Conservation (phyloP, 176 grass and related monocot genomes). For the Rhynchospora pubera region DNA sequence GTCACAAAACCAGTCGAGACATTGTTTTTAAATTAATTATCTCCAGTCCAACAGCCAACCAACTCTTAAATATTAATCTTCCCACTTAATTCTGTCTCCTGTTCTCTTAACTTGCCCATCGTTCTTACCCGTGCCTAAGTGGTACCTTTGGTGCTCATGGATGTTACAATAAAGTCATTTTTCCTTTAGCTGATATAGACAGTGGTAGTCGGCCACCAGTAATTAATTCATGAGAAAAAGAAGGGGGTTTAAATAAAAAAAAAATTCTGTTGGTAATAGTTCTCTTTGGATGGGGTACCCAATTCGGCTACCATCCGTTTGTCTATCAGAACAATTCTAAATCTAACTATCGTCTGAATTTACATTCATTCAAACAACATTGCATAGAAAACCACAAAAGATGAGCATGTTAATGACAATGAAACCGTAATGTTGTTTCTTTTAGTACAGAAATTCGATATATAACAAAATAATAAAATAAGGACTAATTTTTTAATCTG, state of each 20-base stretch:
- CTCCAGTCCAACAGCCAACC: constrained; percentile 4
- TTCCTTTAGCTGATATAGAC: neutral
- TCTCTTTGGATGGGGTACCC: no score
- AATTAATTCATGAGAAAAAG: neutral
- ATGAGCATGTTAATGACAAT: neutral
- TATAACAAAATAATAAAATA: no score
- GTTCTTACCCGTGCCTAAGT: neutral
- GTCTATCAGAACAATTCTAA: no score
- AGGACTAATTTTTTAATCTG: no score
- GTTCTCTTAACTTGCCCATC: neutral
- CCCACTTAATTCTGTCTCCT: constrained; percentile 6
- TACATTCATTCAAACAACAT: no score
- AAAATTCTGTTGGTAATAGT: no score
- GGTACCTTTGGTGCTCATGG: neutral
- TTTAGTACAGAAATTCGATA: no score
- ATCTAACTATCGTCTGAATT: no score
- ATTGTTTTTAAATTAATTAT: neutral
- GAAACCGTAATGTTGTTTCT: neutral
- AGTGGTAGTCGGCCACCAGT: neutral
- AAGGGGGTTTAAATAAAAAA: no score
- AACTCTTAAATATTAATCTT: neutral
- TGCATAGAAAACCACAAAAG: no score
- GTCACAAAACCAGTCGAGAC: neutral
- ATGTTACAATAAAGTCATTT: neutral
- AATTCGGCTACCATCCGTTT: no score